Base-by-base conservation (phyloP, 2,329 filamentous ascomycete genomes). In the Kalaharituber pfeilii region DNA sequence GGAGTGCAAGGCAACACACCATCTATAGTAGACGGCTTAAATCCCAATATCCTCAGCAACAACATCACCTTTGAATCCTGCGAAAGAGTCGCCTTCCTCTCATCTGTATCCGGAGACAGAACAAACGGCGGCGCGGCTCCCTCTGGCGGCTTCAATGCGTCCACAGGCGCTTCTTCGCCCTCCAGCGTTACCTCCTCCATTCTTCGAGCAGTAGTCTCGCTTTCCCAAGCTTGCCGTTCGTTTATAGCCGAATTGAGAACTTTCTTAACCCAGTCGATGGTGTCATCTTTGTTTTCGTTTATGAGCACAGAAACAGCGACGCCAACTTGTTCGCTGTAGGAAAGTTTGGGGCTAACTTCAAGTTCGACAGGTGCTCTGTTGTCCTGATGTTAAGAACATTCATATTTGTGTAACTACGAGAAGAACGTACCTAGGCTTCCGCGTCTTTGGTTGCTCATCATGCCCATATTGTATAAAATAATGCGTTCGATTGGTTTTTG, bases 401-500 rank as follows among this genome's bases (percentile, higher is more conserved):
- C n/a, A 54, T 30, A 18, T 4, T 2, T 3, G 28, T 33, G 8
- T 39, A 26, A 29, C 6, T 15, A 18, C 5, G 22, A n/a, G 30
- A 36, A 9, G n/a, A 36, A 36, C 53, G 44, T 51, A 61, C 60
- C 78, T 78, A 8, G 80, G 76, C 44, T 79, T 75, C 22, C 30
- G 53, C 0, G 81, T 78, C 60, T 89, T 86, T 65, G 81, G 85
- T 64, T 95, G 87, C 62, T 86, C 83, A 0, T 91, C 91, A 64
- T 88, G 87, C 65, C 42, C 42, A 47, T 47, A 22, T 22, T 47
- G 42, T 15, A 96, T 88, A 4, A 98, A 75, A 66, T 86, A 96
- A 68, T 84, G 86, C 0, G 86, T 76, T 0, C 86, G 94, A 47
- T 78, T 77, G 51, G 80, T 83, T 68, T 98, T 98, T 67, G 85